These are phyloP conservation scores for Fomitopsis schrenkii DNA, from an alignment of 1,284 basidiomycete species.

Conservation along the genomic window DNA sequence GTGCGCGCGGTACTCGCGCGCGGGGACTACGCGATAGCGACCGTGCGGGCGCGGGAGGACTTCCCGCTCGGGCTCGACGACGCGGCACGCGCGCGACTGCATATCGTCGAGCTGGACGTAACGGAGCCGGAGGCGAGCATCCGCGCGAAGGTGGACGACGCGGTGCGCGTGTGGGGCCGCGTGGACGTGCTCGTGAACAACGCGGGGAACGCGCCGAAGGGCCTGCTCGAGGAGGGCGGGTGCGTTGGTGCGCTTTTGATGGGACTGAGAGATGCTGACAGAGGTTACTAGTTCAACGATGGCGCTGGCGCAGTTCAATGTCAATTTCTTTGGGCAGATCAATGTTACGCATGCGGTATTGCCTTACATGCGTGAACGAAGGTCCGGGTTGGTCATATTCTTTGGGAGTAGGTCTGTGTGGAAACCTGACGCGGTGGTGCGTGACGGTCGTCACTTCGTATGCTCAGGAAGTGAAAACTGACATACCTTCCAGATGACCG, in stretches of 20 bases:
- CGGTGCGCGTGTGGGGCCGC: slow-evolving; percentile 41
- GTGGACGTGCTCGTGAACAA: slow-evolving; percentile 61
- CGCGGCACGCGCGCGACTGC: slow-evolving; percentile 20
- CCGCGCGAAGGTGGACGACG: slow-evolving; percentile 35
- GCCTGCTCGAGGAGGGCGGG: slow-evolving; percentile 33
- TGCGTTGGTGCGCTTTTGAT: slow-evolving; percentile 8
- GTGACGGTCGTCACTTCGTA: slow-evolving; percentile 17
- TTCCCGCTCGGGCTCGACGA: slow-evolving; percentile 18
- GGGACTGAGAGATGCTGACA: background rate
- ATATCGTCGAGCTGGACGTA: slow-evolving; percentile 34
- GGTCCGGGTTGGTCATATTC: slow-evolving; percentile 30
- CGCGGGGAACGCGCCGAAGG: slow-evolving; percentile 40
- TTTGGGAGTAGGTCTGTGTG: slow-evolving; percentile 40
- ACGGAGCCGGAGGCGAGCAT: slow-evolving; percentile 26
- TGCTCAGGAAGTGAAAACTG: background rate
- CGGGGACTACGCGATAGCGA: slow-evolving; percentile 49
- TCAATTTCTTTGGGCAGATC: slow-evolving; percentile 33
- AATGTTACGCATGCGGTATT: slow-evolving; percentile 34
- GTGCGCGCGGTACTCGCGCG: slow-evolving; percentile 43
- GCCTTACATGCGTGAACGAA: slow-evolving; percentile 31
- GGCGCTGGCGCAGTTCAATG: slow-evolving; percentile 31
- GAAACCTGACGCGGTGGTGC: slow-evolving; percentile 43
- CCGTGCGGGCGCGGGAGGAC: slow-evolving; percentile 31
- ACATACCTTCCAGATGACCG: background rate
- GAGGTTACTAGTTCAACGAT: slow-evolving; percentile 22